Conservation (phyloP, 768 basidiomycete genomes). For the Mycena capillaripes region DNA sequence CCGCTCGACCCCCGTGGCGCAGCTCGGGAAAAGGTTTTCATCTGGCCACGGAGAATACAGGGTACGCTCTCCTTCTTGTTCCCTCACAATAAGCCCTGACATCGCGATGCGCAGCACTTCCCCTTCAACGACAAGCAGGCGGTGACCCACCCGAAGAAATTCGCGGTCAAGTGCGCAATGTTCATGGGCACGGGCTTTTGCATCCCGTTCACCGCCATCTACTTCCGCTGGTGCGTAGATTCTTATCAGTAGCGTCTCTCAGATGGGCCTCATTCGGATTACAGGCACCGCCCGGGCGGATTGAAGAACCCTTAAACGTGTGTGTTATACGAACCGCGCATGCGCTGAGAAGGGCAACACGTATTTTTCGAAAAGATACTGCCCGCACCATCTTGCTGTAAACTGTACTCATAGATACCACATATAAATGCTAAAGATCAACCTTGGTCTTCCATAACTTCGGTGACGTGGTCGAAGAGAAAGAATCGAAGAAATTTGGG, state of each 20-base stretch:
- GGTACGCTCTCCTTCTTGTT: constrained; percentile 7
- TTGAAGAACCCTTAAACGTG: constrained; percentile 35
- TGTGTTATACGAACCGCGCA: background rate
- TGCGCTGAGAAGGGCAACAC: constrained; percentile 2
- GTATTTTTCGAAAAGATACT: background rate
- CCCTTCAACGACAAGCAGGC: constrained; percentile 34
- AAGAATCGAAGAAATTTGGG: background rate
- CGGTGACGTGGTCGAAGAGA: background rate
- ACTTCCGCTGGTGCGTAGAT: constrained; percentile 34
- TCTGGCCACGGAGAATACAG: constrained; percentile 36
- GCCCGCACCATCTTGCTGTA: constrained; percentile 8
- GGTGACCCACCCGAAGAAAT: constrained; percentile 19
- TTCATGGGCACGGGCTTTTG: constrained; percentile 34
- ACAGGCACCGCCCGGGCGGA: constrained; percentile 30
- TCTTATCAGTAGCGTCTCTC: background rate
- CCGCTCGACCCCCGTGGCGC: constrained; percentile 23
- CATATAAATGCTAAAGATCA: background rate
- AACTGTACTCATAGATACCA: constrained; percentile 9
- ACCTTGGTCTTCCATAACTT: background rate
- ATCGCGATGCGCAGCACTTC: constrained; percentile 20
- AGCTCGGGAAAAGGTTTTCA: constrained; percentile 32
- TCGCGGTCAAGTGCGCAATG: constrained; percentile 18
- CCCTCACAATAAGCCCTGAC: background rate
- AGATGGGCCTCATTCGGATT: background rate
- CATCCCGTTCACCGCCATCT: constrained; percentile 37